Evolutionary conservation across 177 flowering plant species (phyloP).

Genomic region (Vitis hybrid): DNA sequence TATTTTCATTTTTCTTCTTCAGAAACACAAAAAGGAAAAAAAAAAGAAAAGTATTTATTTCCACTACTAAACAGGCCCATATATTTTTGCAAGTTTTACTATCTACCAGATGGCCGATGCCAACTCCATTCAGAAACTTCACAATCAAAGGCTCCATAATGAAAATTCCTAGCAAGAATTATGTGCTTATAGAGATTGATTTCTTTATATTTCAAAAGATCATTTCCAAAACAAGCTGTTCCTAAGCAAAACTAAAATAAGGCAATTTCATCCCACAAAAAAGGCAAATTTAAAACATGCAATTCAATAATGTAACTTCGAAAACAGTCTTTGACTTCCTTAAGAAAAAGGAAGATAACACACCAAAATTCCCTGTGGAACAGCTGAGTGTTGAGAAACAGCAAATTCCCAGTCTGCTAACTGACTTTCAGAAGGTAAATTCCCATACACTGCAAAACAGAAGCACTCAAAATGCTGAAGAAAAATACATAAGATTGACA

Average conservation of each 20-base stretch:
- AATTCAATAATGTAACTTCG: not conserved
- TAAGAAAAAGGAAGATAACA: conserved; percentile 11
- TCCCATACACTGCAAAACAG: conserved; percentile 76
- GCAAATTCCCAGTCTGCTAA: conserved; percentile 97
- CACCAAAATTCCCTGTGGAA: conserved; percentile 95
- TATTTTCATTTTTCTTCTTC: no score
- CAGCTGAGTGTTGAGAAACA: conserved; percentile 93
- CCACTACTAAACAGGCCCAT: no score
- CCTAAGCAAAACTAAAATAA: not conserved
- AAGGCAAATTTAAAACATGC: not conserved
- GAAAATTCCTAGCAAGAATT: no score
- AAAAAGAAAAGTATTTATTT: no score
- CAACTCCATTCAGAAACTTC: no score
- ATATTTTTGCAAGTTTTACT: no score
- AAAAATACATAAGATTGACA: not conserved
- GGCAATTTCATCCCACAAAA: not conserved
- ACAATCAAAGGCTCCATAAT: no score
- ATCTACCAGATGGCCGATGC: no score
- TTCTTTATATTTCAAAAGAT: not conserved
- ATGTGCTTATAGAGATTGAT: no score
- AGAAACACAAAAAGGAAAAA: no score
- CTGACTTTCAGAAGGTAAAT: conserved; percentile 82
- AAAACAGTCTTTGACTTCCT: not conserved
- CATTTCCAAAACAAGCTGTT: not conserved
- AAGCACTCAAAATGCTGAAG: not conserved